Evolutionary conservation across 2,329 filamentous ascomycete species (phyloP).

Genomic region (Bretziella fagacearum): DNA sequence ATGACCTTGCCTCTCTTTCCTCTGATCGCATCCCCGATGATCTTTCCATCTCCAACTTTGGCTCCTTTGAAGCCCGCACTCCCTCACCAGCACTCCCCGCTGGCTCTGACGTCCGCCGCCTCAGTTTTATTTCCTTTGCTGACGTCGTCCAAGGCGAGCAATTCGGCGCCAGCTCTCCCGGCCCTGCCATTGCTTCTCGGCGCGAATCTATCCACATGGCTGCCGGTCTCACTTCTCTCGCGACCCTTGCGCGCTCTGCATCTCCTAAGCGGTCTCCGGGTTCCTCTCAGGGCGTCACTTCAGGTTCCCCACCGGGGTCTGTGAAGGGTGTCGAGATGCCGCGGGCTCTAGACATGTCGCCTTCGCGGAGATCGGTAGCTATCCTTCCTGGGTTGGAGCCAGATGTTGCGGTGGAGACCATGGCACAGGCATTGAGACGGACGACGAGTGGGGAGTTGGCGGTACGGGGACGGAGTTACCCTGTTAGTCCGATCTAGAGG

Average conservation of each 20-base stretch:
- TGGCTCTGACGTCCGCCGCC: slow-evolving; percentile 54
- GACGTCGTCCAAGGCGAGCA: slow-evolving; percentile 84
- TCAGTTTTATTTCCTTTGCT: slow-evolving; percentile 94
- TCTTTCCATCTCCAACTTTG: slow-evolving; percentile 61
- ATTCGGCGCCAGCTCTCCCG: slow-evolving; percentile 30
- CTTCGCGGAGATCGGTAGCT: slow-evolving; percentile 39
- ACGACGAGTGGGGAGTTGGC: slow-evolving; percentile 70
- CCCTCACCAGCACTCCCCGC: neutral
- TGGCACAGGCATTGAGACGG: slow-evolving; percentile 73
- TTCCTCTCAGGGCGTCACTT: slow-evolving; percentile 42
- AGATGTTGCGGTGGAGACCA: slow-evolving; percentile 81
- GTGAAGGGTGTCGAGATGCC: slow-evolving; percentile 34
- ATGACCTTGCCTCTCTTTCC: slow-evolving; percentile 39
- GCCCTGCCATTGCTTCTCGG: slow-evolving; percentile 31
- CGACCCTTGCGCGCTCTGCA: slow-evolving; percentile 46
- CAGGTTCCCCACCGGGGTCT: slow-evolving; percentile 54
- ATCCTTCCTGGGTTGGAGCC: slow-evolving; percentile 28
- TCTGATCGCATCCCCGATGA: slow-evolving; percentile 38
- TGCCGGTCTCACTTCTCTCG: slow-evolving; percentile 46
- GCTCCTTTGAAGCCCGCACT: slow-evolving; percentile 45
- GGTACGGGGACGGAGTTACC: slow-evolving; percentile 30
- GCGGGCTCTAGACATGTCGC: slow-evolving; percentile 49
- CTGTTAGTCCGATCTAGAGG: slow-evolving; percentile 39
- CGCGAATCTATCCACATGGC: slow-evolving; percentile 51
- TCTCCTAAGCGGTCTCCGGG: slow-evolving; percentile 67